Percentiles rank a stretch among this genome's conserved stretches.
Evolutionary conservation across 805 yeast genomes (phyloP).

Genomic region (Ogataea kodamae): DNA sequence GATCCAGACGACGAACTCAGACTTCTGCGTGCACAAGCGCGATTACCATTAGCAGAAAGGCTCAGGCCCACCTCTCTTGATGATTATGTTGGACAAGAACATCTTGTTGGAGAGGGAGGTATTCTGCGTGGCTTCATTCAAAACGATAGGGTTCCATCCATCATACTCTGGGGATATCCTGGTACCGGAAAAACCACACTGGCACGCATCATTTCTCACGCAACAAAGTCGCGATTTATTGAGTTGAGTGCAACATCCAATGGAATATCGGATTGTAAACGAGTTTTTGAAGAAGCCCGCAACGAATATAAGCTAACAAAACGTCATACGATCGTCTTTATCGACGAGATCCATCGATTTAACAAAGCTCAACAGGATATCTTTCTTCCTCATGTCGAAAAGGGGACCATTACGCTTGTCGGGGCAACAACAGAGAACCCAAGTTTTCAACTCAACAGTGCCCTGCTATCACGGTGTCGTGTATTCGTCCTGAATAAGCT

Average conservation of each 20-base stretch:
- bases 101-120: slow-evolving; percentile 66
- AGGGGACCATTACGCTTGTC: slow-evolving; percentile 73
- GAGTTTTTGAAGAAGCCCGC: slow-evolving; percentile 51
- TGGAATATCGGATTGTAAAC: slow-evolving; percentile 62
- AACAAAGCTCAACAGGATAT: slow-evolving; percentile 85
- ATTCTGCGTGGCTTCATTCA: slow-evolving; percentile 61
- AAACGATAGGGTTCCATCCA: slow-evolving; percentile 70
- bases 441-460: slow-evolving; percentile 73
- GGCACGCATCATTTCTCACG: slow-evolving; percentile 50
- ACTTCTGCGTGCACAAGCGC: slow-evolving; percentile 21
- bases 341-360: slow-evolving; percentile 92
- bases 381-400: slow-evolving; percentile 77
- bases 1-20: slow-evolving; percentile 21
- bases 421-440: slow-evolving; percentile 99
- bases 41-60: slow-evolving; percentile 66
- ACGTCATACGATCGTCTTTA: slow-evolving; percentile 66
- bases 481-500: slow-evolving; percentile 66
- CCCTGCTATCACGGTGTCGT: slow-evolving; percentile 80
- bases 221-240: slow-evolving; percentile 55
- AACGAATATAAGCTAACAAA: slow-evolving; percentile 44
- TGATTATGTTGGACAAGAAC: slow-evolving; percentile 83
- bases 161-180: slow-evolving; percentile 93
- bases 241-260: slow-evolving; percentile 85
- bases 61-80: slow-evolving; percentile 71
- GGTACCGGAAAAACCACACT: slow-evolving; percentile 94